Percentiles rank a stretch among this genome's conserved stretches.
Conservation (phyloP, 345 rosid genomes). For the Gossypium ekmanianum region DNA sequence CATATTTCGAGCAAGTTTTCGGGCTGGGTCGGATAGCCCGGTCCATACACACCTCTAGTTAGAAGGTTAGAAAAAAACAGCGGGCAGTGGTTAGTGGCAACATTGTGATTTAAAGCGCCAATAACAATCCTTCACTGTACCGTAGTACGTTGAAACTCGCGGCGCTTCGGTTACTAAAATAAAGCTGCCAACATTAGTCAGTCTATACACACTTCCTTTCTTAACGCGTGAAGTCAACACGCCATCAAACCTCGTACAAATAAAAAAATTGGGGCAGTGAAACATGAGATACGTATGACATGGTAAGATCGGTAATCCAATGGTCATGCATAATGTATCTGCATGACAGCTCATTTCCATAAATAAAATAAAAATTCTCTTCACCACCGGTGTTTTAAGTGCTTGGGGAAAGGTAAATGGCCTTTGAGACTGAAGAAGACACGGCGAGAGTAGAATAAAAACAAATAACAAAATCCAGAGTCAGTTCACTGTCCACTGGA, state of each 20-base stretch:
- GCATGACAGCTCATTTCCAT: conserved; percentile 27
- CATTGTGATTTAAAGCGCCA: neutral
- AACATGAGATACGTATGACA: conserved; percentile 33
- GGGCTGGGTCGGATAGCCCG: too few relatives aligned
- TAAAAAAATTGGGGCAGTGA: conserved; percentile 13
- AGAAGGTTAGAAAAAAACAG: too few relatives aligned
- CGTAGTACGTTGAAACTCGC: neutral
- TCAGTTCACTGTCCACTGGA: neutral
- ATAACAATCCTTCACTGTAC: neutral
- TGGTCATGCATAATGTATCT: conserved; percentile 41
- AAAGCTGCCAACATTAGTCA: neutral
- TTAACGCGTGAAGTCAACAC: neutral
- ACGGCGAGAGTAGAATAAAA: neutral
- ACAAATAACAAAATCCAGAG: neutral
- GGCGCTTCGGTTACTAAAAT: neutral
- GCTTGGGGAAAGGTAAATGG: conserved; percentile 31
- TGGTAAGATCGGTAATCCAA: conserved; percentile 23
- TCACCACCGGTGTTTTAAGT: conserved; percentile 28
- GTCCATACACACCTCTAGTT: too few relatives aligned
- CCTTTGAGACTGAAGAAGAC: neutral
- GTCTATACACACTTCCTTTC: neutral
- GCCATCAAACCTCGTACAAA: neutral
- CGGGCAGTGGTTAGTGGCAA: neutral
- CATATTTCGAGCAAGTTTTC: accelerated
- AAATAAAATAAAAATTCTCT: neutral